A percentile compares a stretch with the other conserved stretches of the same genome.
Conservation (phyloP, 2,329 filamentous ascomycete genomes). For the Chaetomiaceae sp. region DNA sequence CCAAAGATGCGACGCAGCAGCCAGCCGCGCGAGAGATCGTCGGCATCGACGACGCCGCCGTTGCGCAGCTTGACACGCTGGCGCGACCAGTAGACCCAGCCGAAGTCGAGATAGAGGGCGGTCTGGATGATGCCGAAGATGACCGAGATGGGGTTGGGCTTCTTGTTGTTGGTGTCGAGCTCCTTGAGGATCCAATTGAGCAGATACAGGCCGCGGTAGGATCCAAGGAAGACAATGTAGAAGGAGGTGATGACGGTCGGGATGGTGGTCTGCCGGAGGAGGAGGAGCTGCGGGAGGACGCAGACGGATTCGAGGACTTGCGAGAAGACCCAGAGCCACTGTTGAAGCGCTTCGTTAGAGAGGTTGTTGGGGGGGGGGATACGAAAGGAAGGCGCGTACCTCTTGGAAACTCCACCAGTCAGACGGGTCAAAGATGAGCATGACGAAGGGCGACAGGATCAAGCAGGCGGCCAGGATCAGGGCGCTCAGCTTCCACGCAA, state of each 20-base stretch:
- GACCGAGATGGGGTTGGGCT: conserved; percentile 68
- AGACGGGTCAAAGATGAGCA: conserved; percentile 59
- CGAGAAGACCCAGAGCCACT: conserved; percentile 85
- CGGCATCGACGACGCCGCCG: conserved; percentile 83
- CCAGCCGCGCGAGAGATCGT: conserved; percentile 83
- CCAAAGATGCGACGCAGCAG: conserved; percentile 75
- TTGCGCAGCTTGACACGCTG: conserved; percentile 90
- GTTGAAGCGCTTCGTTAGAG: conserved; percentile 20
- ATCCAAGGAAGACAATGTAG: conserved; percentile 82
- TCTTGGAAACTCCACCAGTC: conserved; percentile 45
- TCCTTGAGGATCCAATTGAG: conserved; percentile 81
- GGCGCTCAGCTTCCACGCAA: conserved; percentile 86
- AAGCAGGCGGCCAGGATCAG: conserved; percentile 63
- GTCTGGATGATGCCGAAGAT: conserved; percentile 89
- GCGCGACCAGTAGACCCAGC: conserved; percentile 92
- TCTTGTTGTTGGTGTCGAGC: conserved; percentile 52
- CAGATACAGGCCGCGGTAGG: conserved; percentile 84
- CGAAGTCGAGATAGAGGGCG: conserved; percentile 85
- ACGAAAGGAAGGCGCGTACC: conserved; percentile 34
- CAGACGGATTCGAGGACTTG: conserved; percentile 88
- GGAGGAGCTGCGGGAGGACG: conserved; percentile 83
- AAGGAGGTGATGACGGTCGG: conserved; percentile 97
- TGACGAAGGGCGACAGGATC: conserved; percentile 66
- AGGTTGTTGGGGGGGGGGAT: not conserved
- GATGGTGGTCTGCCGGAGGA: conserved; percentile 89